Percentiles rank a stretch among this genome's conserved stretches.
Evolutionary conservation across 2,329 filamentous ascomycete species (phyloP).

Genomic region (Arthrinium phaeospermum): DNA sequence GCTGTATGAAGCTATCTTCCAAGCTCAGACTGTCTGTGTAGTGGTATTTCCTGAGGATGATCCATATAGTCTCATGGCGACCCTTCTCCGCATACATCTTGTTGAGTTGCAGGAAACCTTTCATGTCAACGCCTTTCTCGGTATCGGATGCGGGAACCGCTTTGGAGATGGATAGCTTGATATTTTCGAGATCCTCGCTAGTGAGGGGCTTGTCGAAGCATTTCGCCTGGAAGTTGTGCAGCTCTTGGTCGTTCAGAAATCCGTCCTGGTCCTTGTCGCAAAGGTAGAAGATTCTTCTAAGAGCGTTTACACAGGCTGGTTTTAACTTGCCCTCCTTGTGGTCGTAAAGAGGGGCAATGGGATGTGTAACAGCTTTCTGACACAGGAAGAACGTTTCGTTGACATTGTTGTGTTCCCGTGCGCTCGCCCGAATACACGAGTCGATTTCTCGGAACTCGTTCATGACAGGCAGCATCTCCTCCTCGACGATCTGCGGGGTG

Average conservation of each 20-base stretch:
- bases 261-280: constrained; percentile 97
- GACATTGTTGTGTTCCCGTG: constrained; percentile 89
- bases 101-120: constrained; percentile 88
- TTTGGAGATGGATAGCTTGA: constrained; percentile 85
- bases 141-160: constrained; percentile 66
- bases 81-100: constrained; percentile 97
- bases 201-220: constrained; percentile 90
- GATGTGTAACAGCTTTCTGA: constrained; percentile 96
- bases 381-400: constrained; percentile 98
- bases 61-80: constrained; percentile 97
- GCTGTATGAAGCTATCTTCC: constrained; percentile 88
- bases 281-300: constrained; percentile 92
- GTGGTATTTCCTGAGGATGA: constrained; percentile 91
- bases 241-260: constrained; percentile 86
- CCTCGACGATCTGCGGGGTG: constrained; percentile 85
- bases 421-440: constrained; percentile 93
- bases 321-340: constrained; percentile 91
- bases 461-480: constrained; percentile 99
- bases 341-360: constrained; percentile 94
- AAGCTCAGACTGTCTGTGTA: constrained; percentile 95
- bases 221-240: constrained; percentile 87
- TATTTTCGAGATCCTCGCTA: constrained; percentile 82
- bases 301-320: constrained; percentile 82
- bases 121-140: constrained; percentile 77
- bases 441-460: constrained; percentile 98